Evolutionary conservation across 2,329 filamentous ascomycete genomes (phyloP).

Genomic region (Cladophialophora psammophila): DNA sequence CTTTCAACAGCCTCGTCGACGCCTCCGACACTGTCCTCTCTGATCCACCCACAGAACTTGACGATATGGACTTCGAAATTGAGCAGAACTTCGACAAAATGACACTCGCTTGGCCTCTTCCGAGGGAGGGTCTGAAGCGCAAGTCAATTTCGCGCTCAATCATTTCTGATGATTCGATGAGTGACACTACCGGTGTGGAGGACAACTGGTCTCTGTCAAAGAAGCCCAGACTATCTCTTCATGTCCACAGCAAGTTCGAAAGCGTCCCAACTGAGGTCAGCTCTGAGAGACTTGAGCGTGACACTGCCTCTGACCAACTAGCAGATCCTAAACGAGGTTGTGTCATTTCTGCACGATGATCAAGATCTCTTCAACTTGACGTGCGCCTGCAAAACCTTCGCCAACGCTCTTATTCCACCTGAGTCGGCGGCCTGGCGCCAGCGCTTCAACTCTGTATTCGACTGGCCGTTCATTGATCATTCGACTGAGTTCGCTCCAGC

Average conservation of each 20-base stretch:
- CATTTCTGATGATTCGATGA: background rate
- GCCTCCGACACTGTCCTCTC: conserved; percentile 29
- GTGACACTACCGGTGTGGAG: background rate
- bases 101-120: background rate
- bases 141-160: conserved; percentile 7
- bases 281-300: background rate
- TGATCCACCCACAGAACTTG: conserved; percentile 32
- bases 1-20: background rate
- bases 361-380: conserved; percentile 45
- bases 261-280: conserved; percentile 33
- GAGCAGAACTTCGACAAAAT: background rate
- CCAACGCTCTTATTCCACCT: conserved; percentile 40
- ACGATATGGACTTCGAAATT: conserved; percentile 19
- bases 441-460: conserved; percentile 47
- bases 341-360: conserved; percentile 39
- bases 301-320: background rate
- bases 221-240: background rate
- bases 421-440: conserved; percentile 47
- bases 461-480: conserved; percentile 40
- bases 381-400: conserved; percentile 42
- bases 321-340: conserved; percentile 36
- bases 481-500: conserved; percentile 44
- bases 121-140: background rate
- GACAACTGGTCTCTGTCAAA: background rate
- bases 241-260: conserved; percentile 20